Base-by-base conservation (phyloP, 2,329 filamentous ascomycete genomes). In the Beauveria brongniartii region DNA sequence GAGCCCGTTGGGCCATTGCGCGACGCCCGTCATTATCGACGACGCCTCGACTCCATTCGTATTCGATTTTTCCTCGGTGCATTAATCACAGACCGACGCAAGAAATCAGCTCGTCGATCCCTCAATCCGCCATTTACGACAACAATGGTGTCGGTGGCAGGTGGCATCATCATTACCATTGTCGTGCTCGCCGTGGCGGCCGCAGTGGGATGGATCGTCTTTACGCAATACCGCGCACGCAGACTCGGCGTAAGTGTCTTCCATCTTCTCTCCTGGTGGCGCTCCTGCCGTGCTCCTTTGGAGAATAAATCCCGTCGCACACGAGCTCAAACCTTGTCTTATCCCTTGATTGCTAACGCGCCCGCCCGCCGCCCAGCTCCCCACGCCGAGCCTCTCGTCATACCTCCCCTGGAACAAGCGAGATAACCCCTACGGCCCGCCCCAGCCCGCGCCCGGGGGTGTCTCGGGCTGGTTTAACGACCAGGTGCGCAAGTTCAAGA, bases 141-240 rank as follows among this genome's bases (percentile, higher is more conserved):
- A 26, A 76, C 66, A 63, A 86, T 86, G 81, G 78, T 81, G 70
- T 80, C 80, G 65, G 76, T 82, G 55, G 78, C 82, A 65, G 86
- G 87, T 70, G 82, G 87, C 64, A 85, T 92, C 76, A 82, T 92
- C 72, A 85, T 95, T 70, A 81, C 91, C 69, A 73, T 93, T 69
- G 68, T 91, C 66, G 75, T 91, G 67, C 71, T 90, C 68, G 69
- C 84, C 59, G 63, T 87, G 60, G 73, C 78, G 60, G 83, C 75
- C 28, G 85, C 77, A 61, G 74, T 81, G 61, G 86, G 81, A 69
- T 93, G 88, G 86, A 76, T 91, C 63, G 74, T 85, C 69, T 92
- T 87, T 69, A 85, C 86, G 34, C 88, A 90, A 69, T 78, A 88
- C 67, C 87, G 87, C 68, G 90, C 90, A 55, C 82, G 86, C 64